Evolutionary conservation across 257 asterid genomes (phyloP).

Genomic region (Solanum appendiculatum): DNA sequence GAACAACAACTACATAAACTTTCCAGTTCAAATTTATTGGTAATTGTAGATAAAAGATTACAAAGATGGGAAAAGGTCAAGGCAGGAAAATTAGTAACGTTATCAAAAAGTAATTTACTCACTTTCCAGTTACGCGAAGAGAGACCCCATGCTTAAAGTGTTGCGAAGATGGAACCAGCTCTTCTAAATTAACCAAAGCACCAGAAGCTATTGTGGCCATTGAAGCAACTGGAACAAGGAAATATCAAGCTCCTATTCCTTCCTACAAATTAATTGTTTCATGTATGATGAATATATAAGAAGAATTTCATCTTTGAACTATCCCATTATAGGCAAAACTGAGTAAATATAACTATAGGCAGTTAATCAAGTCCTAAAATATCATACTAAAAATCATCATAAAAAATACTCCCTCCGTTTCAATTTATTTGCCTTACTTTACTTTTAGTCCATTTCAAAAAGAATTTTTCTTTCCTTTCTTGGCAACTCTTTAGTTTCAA

Average conservation of each 20-base stretch:
- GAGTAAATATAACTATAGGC: not conserved
- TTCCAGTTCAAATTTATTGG: not conserved
- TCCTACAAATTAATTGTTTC: not conserved
- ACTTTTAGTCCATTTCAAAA: not conserved
- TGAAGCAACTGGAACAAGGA: not conserved
- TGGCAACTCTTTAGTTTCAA: not conserved
- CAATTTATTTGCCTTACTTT: not conserved
- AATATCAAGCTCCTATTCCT: not conserved
- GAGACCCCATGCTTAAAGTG: constrained; percentile 70
- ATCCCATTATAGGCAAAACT: not conserved
- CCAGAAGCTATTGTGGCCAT: constrained; percentile 53
- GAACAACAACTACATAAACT: not conserved
- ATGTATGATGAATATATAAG: not conserved
- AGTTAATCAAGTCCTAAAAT: not conserved
- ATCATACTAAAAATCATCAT: not conserved
- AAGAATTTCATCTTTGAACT: not conserved
- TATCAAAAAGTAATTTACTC: constrained; percentile 7
- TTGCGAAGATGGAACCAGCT: constrained; percentile 60
- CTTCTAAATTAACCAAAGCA: constrained; percentile 56
- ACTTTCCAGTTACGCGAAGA: constrained; percentile 86
- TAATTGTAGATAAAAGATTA: not conserved
- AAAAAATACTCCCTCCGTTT: not conserved
- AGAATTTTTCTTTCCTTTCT: not conserved
- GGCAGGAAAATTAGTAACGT: not conserved
- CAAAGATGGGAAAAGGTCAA: not conserved